Percentiles rank a stretch among this genome's conserved stretches.
Evolutionary conservation across 2,329 filamentous ascomycete species (phyloP).

Genomic region (Apiospora sp.): DNA sequence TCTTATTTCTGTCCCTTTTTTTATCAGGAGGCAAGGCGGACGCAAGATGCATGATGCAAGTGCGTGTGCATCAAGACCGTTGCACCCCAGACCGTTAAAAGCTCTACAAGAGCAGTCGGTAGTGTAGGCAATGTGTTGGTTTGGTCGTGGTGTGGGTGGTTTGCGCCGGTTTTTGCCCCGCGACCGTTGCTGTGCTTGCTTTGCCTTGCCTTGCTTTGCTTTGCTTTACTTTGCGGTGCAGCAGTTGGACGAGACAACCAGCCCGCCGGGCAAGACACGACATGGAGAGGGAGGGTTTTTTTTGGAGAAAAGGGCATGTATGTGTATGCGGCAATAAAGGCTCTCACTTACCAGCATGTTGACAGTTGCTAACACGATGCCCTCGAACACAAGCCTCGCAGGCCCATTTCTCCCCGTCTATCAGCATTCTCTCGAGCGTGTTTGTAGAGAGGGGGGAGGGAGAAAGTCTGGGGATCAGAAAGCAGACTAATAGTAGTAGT

Average conservation of each 20-base stretch:
- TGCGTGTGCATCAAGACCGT: slow-evolving; percentile 11
- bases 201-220: neutral
- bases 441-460: slow-evolving; percentile 17
- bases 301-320: slow-evolving; percentile 27
- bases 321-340: slow-evolving; percentile 23
- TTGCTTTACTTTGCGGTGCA: neutral
- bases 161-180: slow-evolving; percentile 13
- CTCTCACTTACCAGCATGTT: slow-evolving; percentile 81
- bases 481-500: slow-evolving; percentile 19
- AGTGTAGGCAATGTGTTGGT: neutral
- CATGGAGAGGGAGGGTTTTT: slow-evolving; percentile 27
- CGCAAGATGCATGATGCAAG: neutral
- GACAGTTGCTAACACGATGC: slow-evolving; percentile 98
- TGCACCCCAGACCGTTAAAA: slow-evolving; percentile 8
- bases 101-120: slow-evolving; percentile 4
- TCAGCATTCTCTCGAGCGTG: slow-evolving; percentile 66
- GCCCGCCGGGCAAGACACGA: slow-evolving; percentile 17
- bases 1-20: neutral
- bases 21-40: neutral
- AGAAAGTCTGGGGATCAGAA: slow-evolving; percentile 21
- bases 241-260: slow-evolving; percentile 1
- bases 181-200: slow-evolving; percentile 15
- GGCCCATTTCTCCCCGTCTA: slow-evolving; percentile 96
- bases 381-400: slow-evolving; percentile 98
- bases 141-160: slow-evolving; percentile 18